Base-by-base conservation (phyloP, 352 stramenopile species). In the Phytophthora chlamydospora region DNA sequence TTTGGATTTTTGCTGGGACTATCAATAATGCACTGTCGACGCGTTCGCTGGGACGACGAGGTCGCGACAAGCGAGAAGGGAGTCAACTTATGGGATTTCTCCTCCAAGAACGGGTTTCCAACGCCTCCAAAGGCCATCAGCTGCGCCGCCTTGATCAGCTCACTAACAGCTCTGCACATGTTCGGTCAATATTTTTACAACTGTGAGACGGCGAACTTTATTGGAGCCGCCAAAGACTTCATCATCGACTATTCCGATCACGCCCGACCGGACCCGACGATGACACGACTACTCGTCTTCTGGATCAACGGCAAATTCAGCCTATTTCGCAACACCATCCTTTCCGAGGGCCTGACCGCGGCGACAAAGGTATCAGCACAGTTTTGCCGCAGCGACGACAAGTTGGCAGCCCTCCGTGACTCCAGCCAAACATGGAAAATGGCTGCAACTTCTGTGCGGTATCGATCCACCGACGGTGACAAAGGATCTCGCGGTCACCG, bases 291-390 rank as follows among this genome's bases (percentile, higher is more conserved):
- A 5, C 39, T 68, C 4, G 32, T 40, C 1, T 49, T 48, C 38
- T 68, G 52, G 40, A 27, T 68, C 16, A 63, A 56, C 10, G 29
- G 40, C 1, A 68, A 68, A 10, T 55, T 63, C 27, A 68, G 52
- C 7, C 5, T 46, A 12, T 64, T 60, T 36, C 39, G 46, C 11
- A 64, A 21, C 14, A 24, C 13, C 11, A 4, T 59, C 0, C 5
- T 55, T 2, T 24, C 46, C 6, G 8, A 24, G 0, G 52, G 49
- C 12, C 6, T 55, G 4, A 0, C 0, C 2, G 33, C 8, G 10
- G 60, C 60, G 10, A 6, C 29, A 1, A 29, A 21, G 11, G 27
- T 68, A 12, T 35, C 14, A 8, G 6, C 19, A 4, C 52, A 63
- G 16, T 63, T 68, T 27, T 34, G 14, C 9, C 45, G 52, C 2